Evolutionary conservation across 495 filamentous ascomycete genomes (phyloP).

Genomic region (Xanthoparmelia taractica): DNA sequence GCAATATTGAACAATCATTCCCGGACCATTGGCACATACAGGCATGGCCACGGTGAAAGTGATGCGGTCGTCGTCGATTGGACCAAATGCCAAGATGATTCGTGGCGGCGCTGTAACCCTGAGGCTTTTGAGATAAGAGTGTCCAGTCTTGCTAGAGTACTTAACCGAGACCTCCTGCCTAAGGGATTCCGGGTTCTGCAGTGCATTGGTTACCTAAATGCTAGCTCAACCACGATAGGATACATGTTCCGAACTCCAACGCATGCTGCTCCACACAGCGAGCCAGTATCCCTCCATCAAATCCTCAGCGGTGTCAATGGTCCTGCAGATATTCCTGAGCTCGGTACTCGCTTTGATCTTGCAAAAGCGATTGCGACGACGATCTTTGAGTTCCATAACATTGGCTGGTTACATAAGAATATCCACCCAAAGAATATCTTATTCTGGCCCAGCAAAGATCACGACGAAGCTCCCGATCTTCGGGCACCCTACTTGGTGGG

Average conservation of each 20-base stretch:
- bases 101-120: conserved; percentile 19
- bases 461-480: conserved; percentile 15
- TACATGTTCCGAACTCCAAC: conserved; percentile 19
- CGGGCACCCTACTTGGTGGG: conserved; percentile 29
- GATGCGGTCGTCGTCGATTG: conserved; percentile 25
- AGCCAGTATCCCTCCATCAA: conserved; percentile 16
- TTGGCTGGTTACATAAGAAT: conserved; percentile 36
- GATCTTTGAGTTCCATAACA: conserved; percentile 31
- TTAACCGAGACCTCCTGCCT: conserved; percentile 22
- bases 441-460: conserved; percentile 26
- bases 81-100: conserved; percentile 19
- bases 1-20: conserved; percentile 16
- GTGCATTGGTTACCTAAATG: conserved; percentile 22
- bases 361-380: conserved; percentile 27
- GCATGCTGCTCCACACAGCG: background rate
- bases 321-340: conserved; percentile 13
- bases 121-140: conserved; percentile 17
- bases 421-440: conserved; percentile 33
- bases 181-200: conserved; percentile 18
- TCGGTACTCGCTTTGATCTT: conserved; percentile 28
- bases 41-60: conserved; percentile 13
- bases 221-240: conserved; percentile 8
- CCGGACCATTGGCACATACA: conserved; percentile 16
- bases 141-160: conserved; percentile 16
- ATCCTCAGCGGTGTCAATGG: conserved; percentile 3